Evolutionary conservation across 1,139 yeast genomes (phyloP), one percentile per base, ranked within the genome.

Genomic region (Geotrichum bryndzae): DNA sequence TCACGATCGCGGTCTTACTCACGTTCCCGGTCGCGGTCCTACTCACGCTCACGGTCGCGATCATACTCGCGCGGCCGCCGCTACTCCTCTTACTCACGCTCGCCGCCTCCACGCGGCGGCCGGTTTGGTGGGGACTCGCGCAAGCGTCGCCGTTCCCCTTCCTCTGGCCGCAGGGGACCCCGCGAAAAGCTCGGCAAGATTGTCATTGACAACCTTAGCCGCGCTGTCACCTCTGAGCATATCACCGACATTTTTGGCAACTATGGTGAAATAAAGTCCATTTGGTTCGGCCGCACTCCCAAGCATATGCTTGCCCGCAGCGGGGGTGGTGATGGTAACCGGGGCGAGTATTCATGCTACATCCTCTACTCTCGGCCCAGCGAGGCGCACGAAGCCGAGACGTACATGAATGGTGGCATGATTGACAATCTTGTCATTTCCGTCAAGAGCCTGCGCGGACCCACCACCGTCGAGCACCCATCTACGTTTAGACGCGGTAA

Each of bases 371-470:
- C 61, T 29, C 59, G 60, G 31, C 65, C 67, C 1, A 66, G 59
- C n/a, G 69, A 68, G 53, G 72, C 72, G n/a, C 57, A 63, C 13
- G 64, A 59, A 13, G 72, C 72, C 7, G 64, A 62, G 10, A 53
- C 58, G 1, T 66, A 63, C 41, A 68, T 70, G 71, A 66, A 70
- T 57, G 68, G 68, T 1, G 73, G 72, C n/a, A 66, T 67, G 67
- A 66, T 70, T 55, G 73, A 69, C 56, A 54, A 64, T 15, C 48
- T 60, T 31, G 61, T 58, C 11, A 62, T 69, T 18, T 62, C 64
- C 3, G 72, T 67, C 22, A 60, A 58, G 50, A 51, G 63, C 18
- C 58, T 62, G 13, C 55, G 58, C 27, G 61, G 63, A 18, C 61
- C 64, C 33, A 57, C 63, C n/a, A 54, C 61, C 33, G 53, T 51